Percentiles rank a stretch among this genome's conserved stretches.
Conservation (phyloP, 2,329 filamentous ascomycete species). For the Malbranchea cinnamomea region DNA sequence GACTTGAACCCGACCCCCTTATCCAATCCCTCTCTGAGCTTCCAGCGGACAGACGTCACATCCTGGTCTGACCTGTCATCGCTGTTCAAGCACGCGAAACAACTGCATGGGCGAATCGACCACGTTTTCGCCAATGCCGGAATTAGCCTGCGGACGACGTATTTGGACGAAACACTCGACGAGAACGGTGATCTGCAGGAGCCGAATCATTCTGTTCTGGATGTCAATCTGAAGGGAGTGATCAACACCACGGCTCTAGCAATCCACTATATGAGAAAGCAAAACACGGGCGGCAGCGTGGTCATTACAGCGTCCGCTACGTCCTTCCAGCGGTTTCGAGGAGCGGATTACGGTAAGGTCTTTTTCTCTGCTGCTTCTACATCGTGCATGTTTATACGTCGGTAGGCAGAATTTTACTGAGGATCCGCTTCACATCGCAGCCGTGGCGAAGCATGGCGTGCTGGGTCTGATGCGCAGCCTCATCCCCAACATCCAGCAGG, state of each 20-base stretch:
- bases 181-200: slow-evolving; percentile 35
- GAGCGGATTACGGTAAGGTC: slow-evolving; percentile 35
- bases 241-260: slow-evolving; percentile 37
- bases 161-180: slow-evolving; percentile 34
- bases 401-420: not conserved
- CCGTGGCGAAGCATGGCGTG: slow-evolving; percentile 40
- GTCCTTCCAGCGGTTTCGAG: slow-evolving; percentile 34
- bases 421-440: slow-evolving; percentile 14
- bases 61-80: slow-evolving; percentile 35
- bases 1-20: slow-evolving; percentile 34
- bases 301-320: slow-evolving; percentile 40
- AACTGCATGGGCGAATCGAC: slow-evolving; percentile 29
- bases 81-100: slow-evolving; percentile 38
- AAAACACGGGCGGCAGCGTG: slow-evolving; percentile 36
- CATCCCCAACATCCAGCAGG: slow-evolving; percentile 15
- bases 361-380: slow-evolving; percentile 7
- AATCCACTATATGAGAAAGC: slow-evolving; percentile 36
- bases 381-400: too few species aligned
- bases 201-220: slow-evolving; percentile 29
- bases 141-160: slow-evolving; percentile 32
- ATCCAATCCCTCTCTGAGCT: slow-evolving; percentile 12
- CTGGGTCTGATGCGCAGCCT: slow-evolving; percentile 35
- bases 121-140: slow-evolving; percentile 43
- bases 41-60: slow-evolving; percentile 34
- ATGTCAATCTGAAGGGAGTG: slow-evolving; percentile 37